phyloP scores from a whole-genome alignment of 768 basidiomycete species.

The Mycena filopes region DNA sequence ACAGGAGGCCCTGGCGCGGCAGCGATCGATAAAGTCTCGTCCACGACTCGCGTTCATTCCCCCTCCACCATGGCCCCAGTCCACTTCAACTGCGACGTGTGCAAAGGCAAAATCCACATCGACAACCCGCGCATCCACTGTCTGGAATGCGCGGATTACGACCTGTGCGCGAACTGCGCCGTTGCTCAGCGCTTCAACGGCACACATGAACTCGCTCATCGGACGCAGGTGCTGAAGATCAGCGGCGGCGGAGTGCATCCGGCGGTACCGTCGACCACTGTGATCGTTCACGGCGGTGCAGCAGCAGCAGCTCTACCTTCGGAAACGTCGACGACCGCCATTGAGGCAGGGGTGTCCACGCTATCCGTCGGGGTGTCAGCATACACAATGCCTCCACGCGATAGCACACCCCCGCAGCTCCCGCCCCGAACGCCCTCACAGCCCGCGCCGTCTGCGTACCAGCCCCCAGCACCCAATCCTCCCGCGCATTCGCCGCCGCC shows the following conservation, averaged over 20 bases:
- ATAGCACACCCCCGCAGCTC: no score
- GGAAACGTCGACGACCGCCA: no score
- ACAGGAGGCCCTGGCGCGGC: not conserved
- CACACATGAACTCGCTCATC: not conserved
- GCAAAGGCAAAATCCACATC: slow-evolving; percentile 1
- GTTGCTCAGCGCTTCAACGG: slow-evolving; percentile 9
- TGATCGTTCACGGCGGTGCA: not conserved
- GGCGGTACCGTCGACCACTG: not conserved
- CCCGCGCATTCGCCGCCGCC: not conserved
- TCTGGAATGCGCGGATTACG: slow-evolving; percentile 21
- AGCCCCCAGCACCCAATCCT: not conserved
- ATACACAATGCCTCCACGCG: slow-evolving; percentile 1
- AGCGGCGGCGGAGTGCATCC: slow-evolving; percentile 1
- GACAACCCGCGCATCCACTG: slow-evolving; percentile 19
- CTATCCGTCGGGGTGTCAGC: no score
- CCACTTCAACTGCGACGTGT: slow-evolving; percentile 19
- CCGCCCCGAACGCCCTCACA: no score
- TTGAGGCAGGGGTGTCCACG: no score
- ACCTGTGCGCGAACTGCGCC: slow-evolving; percentile 21
- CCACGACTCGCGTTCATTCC: not conserved
- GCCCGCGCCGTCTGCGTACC: no score
- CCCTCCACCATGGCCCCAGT: slow-evolving; percentile 8
- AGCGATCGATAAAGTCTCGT: not conserved
- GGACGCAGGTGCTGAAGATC: not conserved
- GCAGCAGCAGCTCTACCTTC: not conserved